Conservation (phyloP, 83 land plant genomes). For the Larix sibirica region DNA sequence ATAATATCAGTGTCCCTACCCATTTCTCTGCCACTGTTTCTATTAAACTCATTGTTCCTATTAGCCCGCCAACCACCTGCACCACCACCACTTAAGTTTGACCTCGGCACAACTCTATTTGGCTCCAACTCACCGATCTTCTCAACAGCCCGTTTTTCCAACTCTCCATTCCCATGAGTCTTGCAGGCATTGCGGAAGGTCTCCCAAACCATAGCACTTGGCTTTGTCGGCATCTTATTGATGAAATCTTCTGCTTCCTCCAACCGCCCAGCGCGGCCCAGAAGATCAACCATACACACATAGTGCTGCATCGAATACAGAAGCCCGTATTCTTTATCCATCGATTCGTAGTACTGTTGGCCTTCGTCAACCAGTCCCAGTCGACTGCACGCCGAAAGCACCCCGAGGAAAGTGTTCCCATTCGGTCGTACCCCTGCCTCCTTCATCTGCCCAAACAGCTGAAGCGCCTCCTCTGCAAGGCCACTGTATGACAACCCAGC, state of each 20-base stretch:
- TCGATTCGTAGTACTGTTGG: conserved; percentile 28
- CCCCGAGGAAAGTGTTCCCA: conserved; percentile 44
- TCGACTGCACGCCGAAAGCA: conserved; percentile 52
- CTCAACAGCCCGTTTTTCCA: conserved; percentile 40
- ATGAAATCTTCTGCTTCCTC: conserved; percentile 41
- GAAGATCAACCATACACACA: conserved; percentile 41
- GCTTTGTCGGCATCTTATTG: conserved; percentile 27
- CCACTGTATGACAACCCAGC: conserved; percentile 52
- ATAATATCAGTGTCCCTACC: neutral
- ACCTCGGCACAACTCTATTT: conserved; percentile 16
- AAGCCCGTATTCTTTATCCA: conserved; percentile 48
- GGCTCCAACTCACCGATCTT: conserved; percentile 39
- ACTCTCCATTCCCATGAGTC: conserved; percentile 26
- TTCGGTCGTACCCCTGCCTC: conserved; percentile 39
- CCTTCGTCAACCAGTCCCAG: conserved; percentile 48
- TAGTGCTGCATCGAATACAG: conserved; percentile 43
- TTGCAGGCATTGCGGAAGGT: conserved; percentile 39
- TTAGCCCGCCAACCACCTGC: neutral
- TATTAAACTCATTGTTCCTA: neutral
- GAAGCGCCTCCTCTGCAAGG: conserved; percentile 30
- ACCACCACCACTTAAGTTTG: neutral
- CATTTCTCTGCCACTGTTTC: neutral
- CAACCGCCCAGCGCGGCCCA: conserved; percentile 45
- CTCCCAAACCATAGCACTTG: conserved; percentile 31
- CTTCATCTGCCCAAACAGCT: conserved; percentile 36